Evolutionary conservation across 768 basidiomycete species (phyloP), one percentile per base, ranked within the genome.

Genomic region (Hericium coralloides): DNA sequence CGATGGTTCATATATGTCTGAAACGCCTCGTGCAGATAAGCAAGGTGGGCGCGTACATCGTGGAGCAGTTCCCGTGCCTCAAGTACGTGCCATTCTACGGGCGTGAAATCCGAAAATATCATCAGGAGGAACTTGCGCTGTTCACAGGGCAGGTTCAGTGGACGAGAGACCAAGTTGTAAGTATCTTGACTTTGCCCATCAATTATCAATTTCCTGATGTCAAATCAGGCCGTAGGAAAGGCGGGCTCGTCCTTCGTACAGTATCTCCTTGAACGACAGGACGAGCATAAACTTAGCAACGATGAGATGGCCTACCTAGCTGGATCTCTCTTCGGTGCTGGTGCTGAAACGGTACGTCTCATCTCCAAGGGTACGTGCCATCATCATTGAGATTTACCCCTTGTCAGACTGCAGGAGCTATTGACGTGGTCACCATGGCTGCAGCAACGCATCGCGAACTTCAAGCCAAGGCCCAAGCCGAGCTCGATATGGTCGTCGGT

Each of bases 271-370:
- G 74, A 75, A 55, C 63, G 67, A 31, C 72, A 74, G 56, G 38
- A 56, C 43, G 61, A 72, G 51, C 63, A 68, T 15, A 66, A 61
- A 1, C 55, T 76, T 15, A 55, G 51, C 3, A 69, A 74, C 9
- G 55, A 72, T 2, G 74, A 75, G 53, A 56, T 73, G 1, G 70
- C 69, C 3, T 77, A 73, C 57, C 53, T 76, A 6, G 69, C 74
- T 7, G 75, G 75, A 1, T 66, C 71, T 2, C 73, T 76, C 69
- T 77, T 76, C 58, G 72, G 72, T 23, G 75, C 75, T 1, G 75
- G 75, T 2, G 64, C 70, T 4, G 74, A 76, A 45, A 73, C 73
- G 3, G 75, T 76, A 49, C 36, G 71, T 58, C 10, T 15, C 38
- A 20, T 26, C 7, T 48, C 3, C 2, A 47, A 37, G n/a, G n/a